A percentile compares a stretch with the other conserved stretches of the same genome.
phyloP scores from a whole-genome alignment of 129 eudicot species.

The Flaveria robusta region DNA sequence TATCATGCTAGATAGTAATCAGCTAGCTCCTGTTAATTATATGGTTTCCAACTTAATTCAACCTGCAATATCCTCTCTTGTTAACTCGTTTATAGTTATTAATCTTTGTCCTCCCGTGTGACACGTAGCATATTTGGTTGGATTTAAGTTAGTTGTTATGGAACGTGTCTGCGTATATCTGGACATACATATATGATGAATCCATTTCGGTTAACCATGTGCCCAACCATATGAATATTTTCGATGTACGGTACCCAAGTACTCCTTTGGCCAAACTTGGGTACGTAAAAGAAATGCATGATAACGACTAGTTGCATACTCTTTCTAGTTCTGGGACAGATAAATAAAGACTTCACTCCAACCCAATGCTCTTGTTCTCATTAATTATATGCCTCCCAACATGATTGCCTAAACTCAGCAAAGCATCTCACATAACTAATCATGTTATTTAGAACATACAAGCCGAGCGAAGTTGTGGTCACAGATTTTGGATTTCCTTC shows the following conservation, averaged over 20 bases:
- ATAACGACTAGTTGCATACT: constrained; percentile 28
- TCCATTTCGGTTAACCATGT: not conserved
- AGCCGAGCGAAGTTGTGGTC: constrained; percentile 28
- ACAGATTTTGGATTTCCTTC: constrained; percentile 27
- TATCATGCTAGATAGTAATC: too few relatives aligned
- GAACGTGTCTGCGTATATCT: too few relatives aligned
- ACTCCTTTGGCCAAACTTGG: constrained; percentile 28
- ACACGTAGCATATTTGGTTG: not conserved
- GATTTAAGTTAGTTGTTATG: not conserved
- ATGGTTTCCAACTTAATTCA: too few relatives aligned
- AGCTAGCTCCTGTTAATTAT: too few relatives aligned
- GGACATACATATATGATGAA: not conserved
- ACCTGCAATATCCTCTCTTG: too few relatives aligned
- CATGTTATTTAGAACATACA: constrained; percentile 36
- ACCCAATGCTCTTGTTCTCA: constrained; percentile 21
- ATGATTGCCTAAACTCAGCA: constrained; percentile 43
- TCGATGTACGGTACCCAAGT: constrained; percentile 1
- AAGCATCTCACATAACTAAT: constrained; percentile 44
- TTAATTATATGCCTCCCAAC: constrained; percentile 42
- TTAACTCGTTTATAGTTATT: too few relatives aligned
- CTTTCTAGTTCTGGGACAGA: constrained; percentile 27
- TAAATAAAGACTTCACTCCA: constrained; percentile 22
- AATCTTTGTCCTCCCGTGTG: not conserved
- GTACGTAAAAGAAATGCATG: constrained; percentile 13
- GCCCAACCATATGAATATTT: not conserved